These are phyloP conservation scores for Euphorbia celastroides DNA, from an alignment of 441 rosid genomes.

Conservation along the genomic window DNA sequence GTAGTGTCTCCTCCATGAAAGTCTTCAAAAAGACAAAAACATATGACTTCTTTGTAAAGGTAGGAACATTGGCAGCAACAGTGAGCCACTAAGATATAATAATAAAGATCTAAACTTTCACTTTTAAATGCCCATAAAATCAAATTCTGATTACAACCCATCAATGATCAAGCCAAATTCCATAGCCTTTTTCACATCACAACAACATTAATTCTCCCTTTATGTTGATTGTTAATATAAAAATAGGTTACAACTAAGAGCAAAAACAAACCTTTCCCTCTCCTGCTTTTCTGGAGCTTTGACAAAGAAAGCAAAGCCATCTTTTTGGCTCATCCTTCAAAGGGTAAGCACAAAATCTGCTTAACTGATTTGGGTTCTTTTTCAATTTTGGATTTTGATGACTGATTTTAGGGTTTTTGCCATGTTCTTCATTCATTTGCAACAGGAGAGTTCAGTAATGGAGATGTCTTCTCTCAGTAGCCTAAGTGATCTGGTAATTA, in stretches of 20 bases:
- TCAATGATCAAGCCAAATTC: slow-evolving; percentile 1
- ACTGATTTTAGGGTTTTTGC: background rate
- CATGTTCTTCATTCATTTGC: background rate
- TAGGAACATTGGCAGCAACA: slow-evolving; percentile 20
- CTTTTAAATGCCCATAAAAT: background rate
- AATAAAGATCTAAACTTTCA: background rate
- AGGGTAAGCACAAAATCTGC: slow-evolving; percentile 9
- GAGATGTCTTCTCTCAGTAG: slow-evolving; percentile 34
- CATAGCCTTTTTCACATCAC: slow-evolving; percentile 13
- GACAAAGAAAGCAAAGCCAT: background rate
- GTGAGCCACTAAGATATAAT: slow-evolving; percentile 9
- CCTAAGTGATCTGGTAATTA: slow-evolving; percentile 23
- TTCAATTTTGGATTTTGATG: background rate
- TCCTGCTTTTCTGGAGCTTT: slow-evolving; percentile 23
- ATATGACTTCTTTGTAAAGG: background rate
- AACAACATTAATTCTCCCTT: slow-evolving; percentile 14
- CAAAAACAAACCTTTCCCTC: background rate
- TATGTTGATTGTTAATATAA: background rate
- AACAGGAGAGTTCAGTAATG: slow-evolving; percentile 11
- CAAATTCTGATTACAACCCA: background rate
- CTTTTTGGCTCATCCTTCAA: slow-evolving; percentile 9
- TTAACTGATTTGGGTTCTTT: background rate
- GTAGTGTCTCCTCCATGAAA: slow-evolving; percentile 17
- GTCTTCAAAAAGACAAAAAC: slow-evolving; percentile 28
- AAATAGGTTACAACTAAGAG: too few relatives aligned